Percentiles rank a stretch among this genome's conserved stretches.
Evolutionary conservation across 495 filamentous ascomycete species (phyloP).

Genomic region (Achaetomiella virescens): DNA sequence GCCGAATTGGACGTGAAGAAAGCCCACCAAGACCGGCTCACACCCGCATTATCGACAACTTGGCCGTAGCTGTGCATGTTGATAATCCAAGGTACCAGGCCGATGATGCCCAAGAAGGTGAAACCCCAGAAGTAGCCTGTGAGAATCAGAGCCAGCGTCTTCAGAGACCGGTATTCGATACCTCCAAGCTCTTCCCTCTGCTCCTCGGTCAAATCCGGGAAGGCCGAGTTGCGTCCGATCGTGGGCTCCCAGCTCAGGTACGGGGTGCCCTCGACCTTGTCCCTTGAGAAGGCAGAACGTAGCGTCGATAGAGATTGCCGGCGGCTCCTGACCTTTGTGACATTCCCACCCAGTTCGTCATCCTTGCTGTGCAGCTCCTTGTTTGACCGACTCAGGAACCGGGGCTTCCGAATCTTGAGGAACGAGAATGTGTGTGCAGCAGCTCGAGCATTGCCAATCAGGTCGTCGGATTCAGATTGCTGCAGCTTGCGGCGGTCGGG

Average conservation of each 20-base stretch:
- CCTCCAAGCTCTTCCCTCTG: constrained; percentile 90
- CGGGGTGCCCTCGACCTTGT: constrained; percentile 55
- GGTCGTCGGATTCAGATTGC: constrained; percentile 24
- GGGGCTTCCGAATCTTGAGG: constrained; percentile 33
- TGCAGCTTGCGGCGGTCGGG: constrained; percentile 39
- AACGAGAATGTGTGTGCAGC: constrained; percentile 27
- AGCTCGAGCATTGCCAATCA: constrained; percentile 32
- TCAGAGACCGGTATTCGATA: constrained; percentile 88
- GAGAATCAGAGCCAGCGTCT: constrained; percentile 73
- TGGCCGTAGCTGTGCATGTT: constrained; percentile 48
- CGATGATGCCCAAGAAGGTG: constrained; percentile 64
- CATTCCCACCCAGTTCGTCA: constrained; percentile 1
- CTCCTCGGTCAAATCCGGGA: constrained; percentile 79
- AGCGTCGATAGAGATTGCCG: constrained; percentile 27
- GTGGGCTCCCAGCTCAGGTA: constrained; percentile 95
- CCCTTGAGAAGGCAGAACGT: constrained; percentile 34
- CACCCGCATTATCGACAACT: constrained; percentile 54
- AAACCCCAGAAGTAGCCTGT: constrained; percentile 72
- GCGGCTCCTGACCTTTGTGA: constrained; percentile 7
- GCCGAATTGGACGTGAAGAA: constrained; percentile 79
- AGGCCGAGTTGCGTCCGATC: constrained; percentile 83
- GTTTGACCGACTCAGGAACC: constrained; percentile 13
- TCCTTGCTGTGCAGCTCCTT: constrained; percentile 17
- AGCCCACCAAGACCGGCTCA: constrained; percentile 78
- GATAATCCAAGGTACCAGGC: constrained; percentile 75